Percentiles rank a stretch among this genome's conserved stretches.
Conservation (phyloP, 768 basidiomycete species). For the Mycena venus region DNA sequence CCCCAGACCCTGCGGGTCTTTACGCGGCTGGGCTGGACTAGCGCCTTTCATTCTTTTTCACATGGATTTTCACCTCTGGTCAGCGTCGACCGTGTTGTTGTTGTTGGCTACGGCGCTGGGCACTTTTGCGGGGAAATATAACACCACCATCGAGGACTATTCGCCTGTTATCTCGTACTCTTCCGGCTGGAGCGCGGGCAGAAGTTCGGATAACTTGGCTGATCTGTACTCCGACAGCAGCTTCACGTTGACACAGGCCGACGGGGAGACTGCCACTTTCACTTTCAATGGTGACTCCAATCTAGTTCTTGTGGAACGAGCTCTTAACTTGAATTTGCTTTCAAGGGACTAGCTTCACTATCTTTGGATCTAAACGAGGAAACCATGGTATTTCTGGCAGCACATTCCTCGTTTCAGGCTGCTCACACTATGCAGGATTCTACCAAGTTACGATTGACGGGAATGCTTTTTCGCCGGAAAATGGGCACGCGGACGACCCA, state of each 20-base stretch:
- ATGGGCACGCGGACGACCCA: conserved; percentile 7
- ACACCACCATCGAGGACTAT: conserved; percentile 50
- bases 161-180: conserved; percentile 46
- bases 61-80: no score
- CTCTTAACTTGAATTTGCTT: no score
- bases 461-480: conserved; percentile 10
- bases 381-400: conserved; percentile 50
- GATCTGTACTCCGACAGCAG: conserved; percentile 24
- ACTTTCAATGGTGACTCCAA: conserved; percentile 58
- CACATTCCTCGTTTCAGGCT: neutral
- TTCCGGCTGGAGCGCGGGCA: conserved; percentile 37
- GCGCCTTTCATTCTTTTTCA: conserved; percentile 3
- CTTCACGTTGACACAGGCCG: conserved; percentile 43
- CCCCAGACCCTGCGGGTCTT: conserved; percentile 34
- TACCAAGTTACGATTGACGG: conserved; percentile 42
- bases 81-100: no score
- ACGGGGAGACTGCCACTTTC: conserved; percentile 45
- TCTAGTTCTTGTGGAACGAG: no score
- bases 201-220: conserved; percentile 29
- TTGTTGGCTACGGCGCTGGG: no score
- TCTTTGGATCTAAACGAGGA: conserved; percentile 55
- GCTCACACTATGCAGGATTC: neutral
- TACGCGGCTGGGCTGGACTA: conserved; percentile 10
- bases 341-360: conserved; percentile 49
- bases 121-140: no score